Percentiles rank a stretch among this genome's conserved stretches.
Conservation (phyloP, 1,284 basidiomycete genomes). For the Fomitopsis pinicola region DNA sequence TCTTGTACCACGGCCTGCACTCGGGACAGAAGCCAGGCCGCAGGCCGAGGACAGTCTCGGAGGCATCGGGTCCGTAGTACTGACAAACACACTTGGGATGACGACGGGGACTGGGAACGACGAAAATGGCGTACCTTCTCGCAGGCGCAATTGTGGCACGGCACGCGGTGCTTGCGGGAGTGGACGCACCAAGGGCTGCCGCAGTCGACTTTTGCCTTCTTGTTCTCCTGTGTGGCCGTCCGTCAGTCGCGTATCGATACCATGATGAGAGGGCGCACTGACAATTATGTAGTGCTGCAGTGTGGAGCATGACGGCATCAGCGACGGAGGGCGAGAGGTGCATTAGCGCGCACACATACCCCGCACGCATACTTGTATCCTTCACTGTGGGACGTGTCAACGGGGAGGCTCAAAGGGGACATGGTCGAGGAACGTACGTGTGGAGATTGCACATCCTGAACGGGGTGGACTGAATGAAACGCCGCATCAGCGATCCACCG, state of each 20-base stretch:
- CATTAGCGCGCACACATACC: slow-evolving; percentile 33
- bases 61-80: slow-evolving; percentile 67
- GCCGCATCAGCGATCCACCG: neutral
- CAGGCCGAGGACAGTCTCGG: slow-evolving; percentile 50
- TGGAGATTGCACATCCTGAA: slow-evolving; percentile 64
- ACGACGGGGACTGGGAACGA: too few relatives aligned
- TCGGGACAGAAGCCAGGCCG: slow-evolving; percentile 55
- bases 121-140: slow-evolving; percentile 35
- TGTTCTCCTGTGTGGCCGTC: slow-evolving; percentile 43
- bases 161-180: slow-evolving; percentile 47
- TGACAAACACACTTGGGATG: slow-evolving; percentile 22
- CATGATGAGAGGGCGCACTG: slow-evolving; percentile 19
- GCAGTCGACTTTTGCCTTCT: slow-evolving; percentile 62
- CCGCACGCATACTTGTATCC: slow-evolving; percentile 74
- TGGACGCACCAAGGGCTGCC: slow-evolving; percentile 50
- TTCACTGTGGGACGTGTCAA: slow-evolving; percentile 45
- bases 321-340: slow-evolving; percentile 10
- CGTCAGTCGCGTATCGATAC: slow-evolving; percentile 10
- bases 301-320: slow-evolving; percentile 19
- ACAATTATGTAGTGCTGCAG: slow-evolving; percentile 51
- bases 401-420: slow-evolving; percentile 8
- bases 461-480: neutral
- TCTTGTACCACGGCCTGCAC: slow-evolving; percentile 59
- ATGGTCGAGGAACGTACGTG: slow-evolving; percentile 46
- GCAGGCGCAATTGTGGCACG: slow-evolving; percentile 56